phyloP scores from a whole-genome alignment of 2,329 filamentous ascomycete genomes.

The Cercospora citrullina region DNA sequence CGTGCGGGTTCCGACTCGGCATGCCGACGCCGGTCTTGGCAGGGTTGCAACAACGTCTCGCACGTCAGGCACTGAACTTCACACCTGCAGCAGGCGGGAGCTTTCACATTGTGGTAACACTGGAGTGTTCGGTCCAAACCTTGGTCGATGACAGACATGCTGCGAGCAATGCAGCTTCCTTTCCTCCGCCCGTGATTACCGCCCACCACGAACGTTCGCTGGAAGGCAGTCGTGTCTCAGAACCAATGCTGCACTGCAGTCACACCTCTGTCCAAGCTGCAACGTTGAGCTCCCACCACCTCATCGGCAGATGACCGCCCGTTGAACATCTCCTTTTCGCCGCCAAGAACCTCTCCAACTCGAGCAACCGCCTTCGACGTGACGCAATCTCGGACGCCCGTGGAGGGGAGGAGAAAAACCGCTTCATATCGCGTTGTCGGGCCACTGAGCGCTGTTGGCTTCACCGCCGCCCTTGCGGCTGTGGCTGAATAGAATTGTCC shows the following conservation, averaged over 20 bases:
- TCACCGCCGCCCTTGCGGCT: not conserved
- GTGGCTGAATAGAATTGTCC: not conserved
- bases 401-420: not conserved
- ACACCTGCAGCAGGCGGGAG: not conserved
- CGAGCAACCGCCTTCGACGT: not conserved
- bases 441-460: not conserved
- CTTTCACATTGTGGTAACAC: not conserved
- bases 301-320: not conserved
- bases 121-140: not conserved
- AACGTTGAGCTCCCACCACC: not conserved
- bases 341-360: not conserved
- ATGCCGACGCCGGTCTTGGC: not conserved
- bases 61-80: not conserved
- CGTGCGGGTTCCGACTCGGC: not conserved
- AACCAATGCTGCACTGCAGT: not conserved
- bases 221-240: not conserved
- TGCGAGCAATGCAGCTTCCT: not conserved
- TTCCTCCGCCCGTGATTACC: not conserved
- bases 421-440: not conserved
- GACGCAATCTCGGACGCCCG: not conserved
- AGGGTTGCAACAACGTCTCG: too few relatives aligned
- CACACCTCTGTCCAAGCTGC: not conserved
- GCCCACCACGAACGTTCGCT: not conserved
- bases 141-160: not conserved
- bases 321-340: not conserved